A percentile compares a stretch with the other conserved stretches of the same genome.
These are phyloP conservation scores for Cucurbita ficifolia DNA, from an alignment of 306 rosid genomes.

Conservation along the genomic window DNA sequence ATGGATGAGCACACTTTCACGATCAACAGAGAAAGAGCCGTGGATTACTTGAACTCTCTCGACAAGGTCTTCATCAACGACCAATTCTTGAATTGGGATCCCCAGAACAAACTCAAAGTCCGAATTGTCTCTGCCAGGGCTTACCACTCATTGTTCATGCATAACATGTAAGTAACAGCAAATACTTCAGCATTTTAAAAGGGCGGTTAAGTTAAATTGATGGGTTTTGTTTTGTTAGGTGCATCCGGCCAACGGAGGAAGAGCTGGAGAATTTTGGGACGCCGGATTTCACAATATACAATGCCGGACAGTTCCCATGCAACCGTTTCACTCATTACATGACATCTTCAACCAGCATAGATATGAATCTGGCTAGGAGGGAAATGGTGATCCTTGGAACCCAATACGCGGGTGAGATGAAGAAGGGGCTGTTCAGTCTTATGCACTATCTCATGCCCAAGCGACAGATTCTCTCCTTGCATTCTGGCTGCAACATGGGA, in stretches of 20 bases:
- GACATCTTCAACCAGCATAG: conserved; percentile 92
- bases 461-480: conserved; percentile 68
- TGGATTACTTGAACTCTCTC: conserved; percentile 76
- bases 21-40: conserved; percentile 84
- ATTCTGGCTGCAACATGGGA: conserved; percentile 88
- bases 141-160: conserved; percentile 86
- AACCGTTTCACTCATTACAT: conserved; percentile 85
- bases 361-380: conserved; percentile 60
- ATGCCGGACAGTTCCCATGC: conserved; percentile 88
- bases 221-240: conserved; percentile 39
- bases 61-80: conserved; percentile 84
- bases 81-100: conserved; percentile 84
- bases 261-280: conserved; percentile 83
- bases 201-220: too few species aligned
- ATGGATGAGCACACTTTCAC: conserved; percentile 73
- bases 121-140: conserved; percentile 79
- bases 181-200: too few species aligned
- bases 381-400: conserved; percentile 98
- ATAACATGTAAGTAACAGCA: conserved; percentile 63
- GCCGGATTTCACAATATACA: conserved; percentile 94
- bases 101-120: conserved; percentile 65
- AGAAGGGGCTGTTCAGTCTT: conserved; percentile 79
- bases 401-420: conserved; percentile 92
- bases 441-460: conserved; percentile 93
- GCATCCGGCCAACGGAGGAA: conserved; percentile 77